Base-by-base conservation (phyloP, 2,329 filamentous ascomycete genomes). In the Cadophora malorum region DNA sequence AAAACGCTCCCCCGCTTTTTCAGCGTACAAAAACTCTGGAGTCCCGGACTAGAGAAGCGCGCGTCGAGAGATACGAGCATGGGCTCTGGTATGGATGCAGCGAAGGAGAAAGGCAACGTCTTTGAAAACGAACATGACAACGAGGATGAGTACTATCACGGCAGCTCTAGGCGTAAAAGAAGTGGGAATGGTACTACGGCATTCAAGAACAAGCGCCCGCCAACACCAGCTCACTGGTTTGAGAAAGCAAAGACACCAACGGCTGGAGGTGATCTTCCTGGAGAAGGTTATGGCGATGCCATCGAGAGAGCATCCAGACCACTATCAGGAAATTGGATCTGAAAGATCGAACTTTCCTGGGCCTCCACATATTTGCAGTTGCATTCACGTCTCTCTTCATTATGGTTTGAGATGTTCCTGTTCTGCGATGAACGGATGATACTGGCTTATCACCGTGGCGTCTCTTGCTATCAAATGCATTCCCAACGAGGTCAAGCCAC, bases 11-110 rank as follows among this genome's bases (percentile, higher is more conserved):
- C 63, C 33, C 63, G 52, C 10, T 65, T 65, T 28, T 31, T 45
- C 45, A 64, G 63, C 41, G 38, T 64, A 31, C 63, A 64, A 8
- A 64, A 49, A 47, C 6, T 64, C 16, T 64, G 63, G 63, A 64
- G 63, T 33, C 63, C 63, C 21, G 50, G 63, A 49, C 52, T 64
- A 2, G 50, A 49, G 4, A 64, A 49, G 33, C 59, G 59, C 12
- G 41, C 41, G 7, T 56, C 63, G 6, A 31, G 63, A 33, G 63
- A 47, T 33, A 47, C 33, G 31, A 33, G 23, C 41, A 35, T 14
- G 23, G 28, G 53, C 3, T 5, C 3, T 0, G 33, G 55, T 41
- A 41, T 49, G 45, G n/a, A 21, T 21, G 19, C 21, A 8, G 6
- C 21, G 45, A 49, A 49, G 19, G 45, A 49, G n/a, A 49, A 21